phyloP scores from a whole-genome alignment of 495 filamentous ascomycete genomes.

The Neurospora discreta region DNA sequence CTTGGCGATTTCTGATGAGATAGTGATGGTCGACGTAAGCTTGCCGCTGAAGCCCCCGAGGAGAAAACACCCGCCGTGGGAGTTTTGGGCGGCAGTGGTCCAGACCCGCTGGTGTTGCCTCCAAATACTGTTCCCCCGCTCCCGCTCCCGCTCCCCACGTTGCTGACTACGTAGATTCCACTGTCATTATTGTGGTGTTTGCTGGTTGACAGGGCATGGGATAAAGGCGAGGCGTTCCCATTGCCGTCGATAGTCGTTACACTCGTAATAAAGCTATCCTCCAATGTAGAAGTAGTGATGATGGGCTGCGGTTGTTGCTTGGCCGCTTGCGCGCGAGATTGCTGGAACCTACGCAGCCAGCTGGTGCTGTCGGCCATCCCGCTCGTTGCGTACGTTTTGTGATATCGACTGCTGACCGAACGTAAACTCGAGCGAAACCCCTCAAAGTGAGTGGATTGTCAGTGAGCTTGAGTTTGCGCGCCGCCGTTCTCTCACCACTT shows the following conservation, averaged over 20 bases:
- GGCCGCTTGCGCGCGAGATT: constrained; percentile 6
- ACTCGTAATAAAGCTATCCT: not conserved
- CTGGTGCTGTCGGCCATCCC: constrained; percentile 21
- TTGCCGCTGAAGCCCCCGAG: not conserved
- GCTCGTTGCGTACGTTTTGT: not conserved
- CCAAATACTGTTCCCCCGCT: not conserved
- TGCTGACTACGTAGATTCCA: not conserved
- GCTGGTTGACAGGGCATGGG: not conserved
- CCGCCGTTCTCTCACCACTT: not conserved
- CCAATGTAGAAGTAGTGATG: not conserved
- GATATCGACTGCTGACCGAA: not conserved
- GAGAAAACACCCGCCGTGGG: not conserved
- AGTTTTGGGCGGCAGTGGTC: not conserved
- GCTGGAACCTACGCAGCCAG: constrained; percentile 19
- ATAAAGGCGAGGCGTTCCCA: not conserved
- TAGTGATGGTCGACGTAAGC: not conserved
- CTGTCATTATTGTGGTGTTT: not conserved
- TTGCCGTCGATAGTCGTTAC: not conserved
- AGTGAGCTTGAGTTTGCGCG: not conserved
- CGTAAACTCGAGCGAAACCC: not conserved
- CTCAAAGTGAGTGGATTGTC: not conserved
- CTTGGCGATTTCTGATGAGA: not conserved
- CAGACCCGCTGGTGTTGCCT: not conserved
- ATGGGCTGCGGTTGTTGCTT: not conserved
- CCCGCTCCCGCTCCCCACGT: not conserved